phyloP scores from a whole-genome alignment of 176 grass and related monocot genomes.

The Oropetium thomaeum region DNA sequence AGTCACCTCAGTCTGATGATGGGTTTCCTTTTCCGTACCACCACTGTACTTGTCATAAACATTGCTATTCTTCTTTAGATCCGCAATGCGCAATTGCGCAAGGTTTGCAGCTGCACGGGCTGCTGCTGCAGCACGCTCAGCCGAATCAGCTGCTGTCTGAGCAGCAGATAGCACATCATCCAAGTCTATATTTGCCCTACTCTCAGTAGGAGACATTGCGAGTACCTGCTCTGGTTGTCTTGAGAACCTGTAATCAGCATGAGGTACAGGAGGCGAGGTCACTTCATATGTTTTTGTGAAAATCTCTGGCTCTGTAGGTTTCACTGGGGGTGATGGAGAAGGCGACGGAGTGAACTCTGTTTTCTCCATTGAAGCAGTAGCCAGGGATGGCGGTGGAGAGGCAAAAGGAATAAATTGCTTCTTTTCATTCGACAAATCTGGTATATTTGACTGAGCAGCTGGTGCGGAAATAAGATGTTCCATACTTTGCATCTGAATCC shows the following conservation, averaged over 20 bases:
- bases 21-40: constrained; percentile 23
- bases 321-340: constrained; percentile 25
- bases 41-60: constrained; percentile 28
- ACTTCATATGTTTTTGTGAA: constrained; percentile 36
- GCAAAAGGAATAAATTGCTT: constrained; percentile 79
- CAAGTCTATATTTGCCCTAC: constrained; percentile 50
- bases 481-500: constrained; percentile 37
- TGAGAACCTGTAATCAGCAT: constrained; percentile 35
- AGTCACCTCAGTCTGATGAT: constrained; percentile 24
- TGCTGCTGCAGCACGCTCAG: constrained; percentile 66
- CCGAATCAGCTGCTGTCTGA: constrained; percentile 68
- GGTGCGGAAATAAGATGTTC: constrained; percentile 37
- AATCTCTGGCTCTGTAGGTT: constrained; percentile 42
- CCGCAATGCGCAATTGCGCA: constrained; percentile 60
- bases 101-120: constrained; percentile 87
- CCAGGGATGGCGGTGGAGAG: constrained; percentile 42
- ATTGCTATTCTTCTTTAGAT: constrained; percentile 52
- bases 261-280: constrained; percentile 25
- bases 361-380: constrained; percentile 28
- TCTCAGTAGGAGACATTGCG: constrained; percentile 4
- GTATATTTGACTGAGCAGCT: constrained; percentile 42
- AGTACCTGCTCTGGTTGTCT: constrained; percentile 28
- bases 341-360: constrained; percentile 26
- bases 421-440: constrained; percentile 42
- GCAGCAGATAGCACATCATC: constrained; percentile 73